A percentile compares a stretch with the other conserved stretches of the same genome.
Evolutionary conservation across 1,284 basidiomycete genomes (phyloP).

Genomic region (Trichosporon ovoides): DNA sequence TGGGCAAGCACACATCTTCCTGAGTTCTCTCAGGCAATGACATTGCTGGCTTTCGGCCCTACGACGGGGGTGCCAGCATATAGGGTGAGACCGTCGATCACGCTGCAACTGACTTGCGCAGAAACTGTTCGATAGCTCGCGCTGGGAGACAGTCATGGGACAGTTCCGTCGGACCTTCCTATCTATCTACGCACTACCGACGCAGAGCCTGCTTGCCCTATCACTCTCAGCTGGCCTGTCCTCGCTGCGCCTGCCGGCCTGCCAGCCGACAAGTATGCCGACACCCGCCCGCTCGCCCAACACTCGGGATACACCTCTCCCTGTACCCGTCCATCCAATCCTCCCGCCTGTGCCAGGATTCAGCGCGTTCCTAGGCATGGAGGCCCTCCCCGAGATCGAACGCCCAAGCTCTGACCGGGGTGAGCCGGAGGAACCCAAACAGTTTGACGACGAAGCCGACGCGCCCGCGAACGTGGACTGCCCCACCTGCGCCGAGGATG

Average conservation of each 20-base stretch:
- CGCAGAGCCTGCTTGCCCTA: conserved; percentile 76
- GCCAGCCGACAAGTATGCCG: conserved; percentile 19
- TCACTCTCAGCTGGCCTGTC: conserved; percentile 82
- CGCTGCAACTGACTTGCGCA: conserved; percentile 37
- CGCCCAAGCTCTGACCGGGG: neutral
- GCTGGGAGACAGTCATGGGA: conserved; percentile 68
- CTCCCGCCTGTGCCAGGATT: conserved; percentile 13
- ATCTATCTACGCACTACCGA: conserved; percentile 74
- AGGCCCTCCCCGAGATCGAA: conserved; percentile 8
- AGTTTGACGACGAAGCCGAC: conserved; percentile 9
- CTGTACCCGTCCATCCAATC: conserved; percentile 30
- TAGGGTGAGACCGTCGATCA: conserved; percentile 33
- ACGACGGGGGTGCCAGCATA: conserved; percentile 43
- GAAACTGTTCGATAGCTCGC: conserved; percentile 71
- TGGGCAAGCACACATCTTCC: conserved; percentile 73
- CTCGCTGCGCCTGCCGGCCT: conserved; percentile 72
- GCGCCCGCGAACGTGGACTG: conserved; percentile 71
- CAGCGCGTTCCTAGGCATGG: conserved; percentile 10
- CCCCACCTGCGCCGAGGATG: conserved; percentile 74
- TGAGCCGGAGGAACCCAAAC: neutral
- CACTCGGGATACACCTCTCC: conserved; percentile 26
- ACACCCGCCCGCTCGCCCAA: conserved; percentile 8
- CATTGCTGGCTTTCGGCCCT: conserved; percentile 64
- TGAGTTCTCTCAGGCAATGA: conserved; percentile 71
- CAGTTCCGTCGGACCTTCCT: conserved; percentile 81